These are phyloP conservation scores for Pichia membranifaciens DNA, from an alignment of 805 yeast genomes.

Conservation along the genomic window DNA sequence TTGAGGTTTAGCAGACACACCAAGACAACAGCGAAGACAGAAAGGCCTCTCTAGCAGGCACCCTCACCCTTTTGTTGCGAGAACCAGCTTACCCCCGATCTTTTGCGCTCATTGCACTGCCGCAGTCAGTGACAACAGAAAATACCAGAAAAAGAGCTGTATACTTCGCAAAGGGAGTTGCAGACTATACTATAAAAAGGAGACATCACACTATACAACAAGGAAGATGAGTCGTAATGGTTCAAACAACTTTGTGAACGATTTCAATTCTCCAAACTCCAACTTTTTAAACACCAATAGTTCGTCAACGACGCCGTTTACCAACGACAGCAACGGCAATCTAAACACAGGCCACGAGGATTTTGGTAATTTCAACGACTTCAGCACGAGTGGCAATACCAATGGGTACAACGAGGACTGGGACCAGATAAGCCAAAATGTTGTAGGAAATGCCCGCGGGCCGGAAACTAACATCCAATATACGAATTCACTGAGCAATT, in stretches of 20 bases:
- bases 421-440: neutral
- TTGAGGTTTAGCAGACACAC: no score
- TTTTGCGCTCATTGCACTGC: no score
- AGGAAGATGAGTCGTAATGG: constrained; percentile 3
- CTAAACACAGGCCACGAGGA: neutral
- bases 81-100: no score
- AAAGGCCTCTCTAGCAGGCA: no score
- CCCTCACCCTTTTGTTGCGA: no score
- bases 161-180: no score
- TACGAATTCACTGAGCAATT: neutral
- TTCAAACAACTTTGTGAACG: neutral
- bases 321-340: neutral
- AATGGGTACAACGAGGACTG: neutral
- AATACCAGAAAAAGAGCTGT: no score
- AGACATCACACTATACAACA: no score
- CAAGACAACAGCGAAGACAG: no score
- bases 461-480: neutral
- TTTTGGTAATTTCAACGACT: neutral
- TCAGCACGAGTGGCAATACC: constrained; percentile 4
- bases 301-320: constrained; percentile 1
- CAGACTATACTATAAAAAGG: no score
- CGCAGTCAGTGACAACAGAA: no score
- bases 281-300: constrained; percentile 2
- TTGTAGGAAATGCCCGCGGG: no score
- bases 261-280: constrained; percentile 1